Base-by-base conservation (phyloP, 2,329 filamentous ascomycete species). In the Fusarium pseudoanthophilum region DNA sequence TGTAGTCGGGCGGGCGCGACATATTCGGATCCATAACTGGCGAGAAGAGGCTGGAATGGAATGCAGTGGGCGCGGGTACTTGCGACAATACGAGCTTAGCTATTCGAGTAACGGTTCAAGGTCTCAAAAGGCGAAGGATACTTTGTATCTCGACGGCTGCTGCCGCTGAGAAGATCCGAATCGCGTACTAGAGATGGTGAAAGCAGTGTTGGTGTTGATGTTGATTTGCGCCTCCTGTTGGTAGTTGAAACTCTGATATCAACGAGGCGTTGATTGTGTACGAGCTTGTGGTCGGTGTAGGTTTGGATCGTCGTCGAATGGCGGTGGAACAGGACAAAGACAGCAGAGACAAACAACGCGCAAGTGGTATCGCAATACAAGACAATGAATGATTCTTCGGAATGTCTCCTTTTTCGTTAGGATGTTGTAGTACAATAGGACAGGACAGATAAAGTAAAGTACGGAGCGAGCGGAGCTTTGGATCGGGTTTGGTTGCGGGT, bases 1-100 rank as follows among this genome's bases (percentile, higher is more conserved):
- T 84, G 77, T 91, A 92, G 72, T 89, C 87, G 37, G 89, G 89
- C 67, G 87, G 87, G 72, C 85, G 83, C 39, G 85, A 84, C 75
- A 84, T 85, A 76, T 83, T 85, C 77, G 85, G 84, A 76, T 87
- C 86, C 87, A 89, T 89, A 56, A 57, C 42, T 65, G 46, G 42
- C 28, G 58, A 52, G 20, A 42, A 55, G 66, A 67, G 42, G 68
- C 66, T 78, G 79, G 79, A 81, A 81, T 78, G 80, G 79, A 81
- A 81, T 82, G 80, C 60, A 60, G 69, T 63, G 63, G 69, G 56
- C 52, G 45, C 68, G 61, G 69, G 63, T 69, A 72, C 68, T 55
- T 71, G 72, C 63, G 69, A 75, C 56, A 67, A 66, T 48, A 64
- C 58, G 59, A 69, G 55, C 21, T 45, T 46, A 65, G 26, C 45